Evolutionary conservation across 345 rosid genomes (phyloP).

Genomic region (Hypericum androsaemum): DNA sequence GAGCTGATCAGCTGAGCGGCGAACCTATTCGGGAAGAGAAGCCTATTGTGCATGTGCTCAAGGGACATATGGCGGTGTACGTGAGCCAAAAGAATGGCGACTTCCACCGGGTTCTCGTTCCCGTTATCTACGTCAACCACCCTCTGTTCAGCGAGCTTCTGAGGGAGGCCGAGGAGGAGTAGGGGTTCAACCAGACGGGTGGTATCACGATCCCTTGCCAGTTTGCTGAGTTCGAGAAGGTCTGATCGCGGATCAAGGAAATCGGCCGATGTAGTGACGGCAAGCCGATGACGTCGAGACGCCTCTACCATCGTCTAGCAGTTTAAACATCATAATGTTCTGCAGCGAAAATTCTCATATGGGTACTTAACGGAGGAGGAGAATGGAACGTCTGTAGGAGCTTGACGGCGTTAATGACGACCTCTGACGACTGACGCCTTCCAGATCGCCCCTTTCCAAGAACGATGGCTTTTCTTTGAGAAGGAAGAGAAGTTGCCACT

Average conservation of each 20-base stretch:
- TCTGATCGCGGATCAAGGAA: constrained; percentile 51
- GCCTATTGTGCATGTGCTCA: constrained; percentile 38
- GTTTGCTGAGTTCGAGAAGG: constrained; percentile 73
- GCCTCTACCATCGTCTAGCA: constrained; percentile 5
- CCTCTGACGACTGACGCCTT: no score
- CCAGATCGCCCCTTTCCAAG: no score
- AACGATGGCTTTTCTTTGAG: no score
- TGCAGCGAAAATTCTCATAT: no score
- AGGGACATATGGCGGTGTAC: constrained; percentile 72
- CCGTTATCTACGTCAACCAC: constrained; percentile 82
- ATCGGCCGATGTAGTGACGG: constrained; percentile 26
- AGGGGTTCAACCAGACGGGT: constrained; percentile 71
- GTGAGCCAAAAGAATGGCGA: constrained; percentile 72
- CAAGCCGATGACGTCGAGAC: constrained; percentile 32
- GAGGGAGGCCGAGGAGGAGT: constrained; percentile 67
- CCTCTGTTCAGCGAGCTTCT: constrained; percentile 77
- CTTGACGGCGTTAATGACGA: no score
- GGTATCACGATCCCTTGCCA: constrained; percentile 85
- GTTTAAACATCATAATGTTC: no score
- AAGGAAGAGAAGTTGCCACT: no score
- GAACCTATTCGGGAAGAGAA: constrained; percentile 17
- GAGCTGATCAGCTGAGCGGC: constrained; percentile 21
- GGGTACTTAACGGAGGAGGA: no score
- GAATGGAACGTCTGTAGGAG: no score
- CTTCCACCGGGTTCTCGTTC: constrained; percentile 62